These are phyloP conservation scores for Pseudogymnoascus sp. DNA, from an alignment of 2,329 filamentous ascomycete genomes.

Conservation along the genomic window DNA sequence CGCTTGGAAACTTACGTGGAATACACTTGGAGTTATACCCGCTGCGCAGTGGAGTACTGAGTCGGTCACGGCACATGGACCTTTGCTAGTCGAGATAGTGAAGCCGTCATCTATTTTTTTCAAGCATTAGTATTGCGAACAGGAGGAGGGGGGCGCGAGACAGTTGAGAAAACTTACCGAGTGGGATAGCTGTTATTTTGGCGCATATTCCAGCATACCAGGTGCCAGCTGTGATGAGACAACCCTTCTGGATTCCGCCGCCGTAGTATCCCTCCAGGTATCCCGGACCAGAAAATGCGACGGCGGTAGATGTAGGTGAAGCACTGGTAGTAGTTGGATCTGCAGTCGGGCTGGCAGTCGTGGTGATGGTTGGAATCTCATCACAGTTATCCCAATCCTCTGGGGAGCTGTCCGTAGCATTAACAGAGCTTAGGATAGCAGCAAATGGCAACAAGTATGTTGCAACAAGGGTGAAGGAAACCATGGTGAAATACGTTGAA, in stretches of 20 bases:
- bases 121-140: background rate
- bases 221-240: background rate
- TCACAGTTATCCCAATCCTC: background rate
- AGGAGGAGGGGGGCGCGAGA: background rate
- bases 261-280: background rate
- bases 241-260: background rate
- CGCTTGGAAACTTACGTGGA: conserved; percentile 28
- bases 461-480: background rate
- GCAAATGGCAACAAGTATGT: background rate
- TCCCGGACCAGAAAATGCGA: conserved; percentile 1
- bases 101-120: conserved; percentile 19
- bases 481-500: background rate
- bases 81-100: conserved; percentile 1
- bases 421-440: background rate
- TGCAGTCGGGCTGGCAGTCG: background rate
- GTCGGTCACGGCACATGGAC: background rate
- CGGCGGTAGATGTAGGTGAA: conserved; percentile 12
- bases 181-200: background rate
- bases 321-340: background rate
- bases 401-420: background rate
- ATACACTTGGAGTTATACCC: background rate
- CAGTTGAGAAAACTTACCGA: background rate
- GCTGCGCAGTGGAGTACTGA: background rate
- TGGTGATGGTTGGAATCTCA: background rate
- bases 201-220: background rate